Evolutionary conservation across 441 rosid species (phyloP), one percentile per base, ranked within the genome.

Genomic region (Erodium trifolium): DNA sequence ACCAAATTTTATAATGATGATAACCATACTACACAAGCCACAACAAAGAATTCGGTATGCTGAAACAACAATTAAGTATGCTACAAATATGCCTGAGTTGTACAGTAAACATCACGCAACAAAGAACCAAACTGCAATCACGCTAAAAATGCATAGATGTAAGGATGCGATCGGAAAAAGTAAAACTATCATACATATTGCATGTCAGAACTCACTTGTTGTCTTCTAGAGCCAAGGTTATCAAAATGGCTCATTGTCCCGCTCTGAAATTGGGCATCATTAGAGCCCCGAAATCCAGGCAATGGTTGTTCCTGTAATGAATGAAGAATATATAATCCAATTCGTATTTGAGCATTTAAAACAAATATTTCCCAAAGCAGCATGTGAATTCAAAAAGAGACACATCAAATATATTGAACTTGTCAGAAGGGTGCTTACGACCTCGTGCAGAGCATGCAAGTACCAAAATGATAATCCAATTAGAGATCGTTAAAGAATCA

Each of bases 231-330:
- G 67, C 79, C 82, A 70, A 76, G 78, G 69, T 71, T 27, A 51
- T 79, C 84, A 12, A 83, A 18, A 62, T 73, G 76, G 39, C 78
- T 81, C 67, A 72, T 60, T 19, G 75, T 75, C 72, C 83, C 79
- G 43, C 79, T 73, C 65, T 67, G 65, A 77, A 78, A 76, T 57
- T 73, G 80, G 43, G 78, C 75, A 67, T 88, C 90, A 77, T 83
- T 88, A 45, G 73, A 47, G 74, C 88, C 89, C 57, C 77, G 79
- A 69, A 82, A 79, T 67, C 78, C 87, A 18, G 82, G 71, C 77
- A 85, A 78, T 16, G 70, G 27, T 2, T 23, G 83, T 31, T 94
- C 97, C 99, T 94, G 80, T 43, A 72, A 70, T 55, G 37, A 63
- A 43, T 69, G 75, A 66, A 72, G 53, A 70, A 35, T 73, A 67